Evolutionary conservation across 1,139 yeast genomes (phyloP).

Genomic region (Kodamaea sp.): DNA sequence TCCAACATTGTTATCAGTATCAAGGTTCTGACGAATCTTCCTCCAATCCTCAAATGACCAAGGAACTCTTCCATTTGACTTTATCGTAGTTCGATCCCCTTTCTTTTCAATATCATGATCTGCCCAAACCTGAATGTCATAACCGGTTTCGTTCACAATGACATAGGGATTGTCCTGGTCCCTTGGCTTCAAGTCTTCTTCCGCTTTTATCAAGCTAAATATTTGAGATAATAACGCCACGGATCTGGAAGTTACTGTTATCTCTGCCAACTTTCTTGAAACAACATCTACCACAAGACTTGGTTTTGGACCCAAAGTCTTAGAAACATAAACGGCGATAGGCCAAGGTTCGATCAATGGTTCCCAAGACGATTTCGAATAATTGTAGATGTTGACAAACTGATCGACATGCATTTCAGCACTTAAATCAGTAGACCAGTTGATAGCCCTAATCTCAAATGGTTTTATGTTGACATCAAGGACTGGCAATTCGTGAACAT

Average conservation of each 20-base stretch:
- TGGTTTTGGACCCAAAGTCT: conserved; percentile 43
- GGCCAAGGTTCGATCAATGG: conserved; percentile 92
- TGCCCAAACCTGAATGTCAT: conserved; percentile 75
- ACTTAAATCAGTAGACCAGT: conserved; percentile 88
- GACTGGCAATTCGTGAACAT: conserved; percentile 90
- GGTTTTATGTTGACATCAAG: conserved; percentile 78
- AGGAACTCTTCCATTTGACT: conserved; percentile 55
- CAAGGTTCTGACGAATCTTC: conserved; percentile 75
- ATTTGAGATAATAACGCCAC: conserved; percentile 76
- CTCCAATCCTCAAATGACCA: conserved; percentile 98
- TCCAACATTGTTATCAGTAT: conserved; percentile 61
- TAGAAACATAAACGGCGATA: conserved; percentile 69
- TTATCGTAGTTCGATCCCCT: conserved; percentile 36
- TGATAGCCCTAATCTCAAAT: conserved; percentile 68
- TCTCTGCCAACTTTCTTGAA: conserved; percentile 74
- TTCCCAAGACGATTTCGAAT: conserved; percentile 94
- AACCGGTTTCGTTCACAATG: conserved; percentile 84
- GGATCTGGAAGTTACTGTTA: conserved; percentile 80
- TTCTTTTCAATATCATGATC: conserved; percentile 34
- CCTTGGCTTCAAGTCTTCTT: conserved; percentile 59
- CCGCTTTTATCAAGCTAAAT: conserved; percentile 55
- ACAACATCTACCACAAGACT: conserved; percentile 61
- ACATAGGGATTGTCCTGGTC: conserved; percentile 84
- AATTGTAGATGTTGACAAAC: conserved; percentile 79
- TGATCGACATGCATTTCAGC: conserved; percentile 73